phyloP scores from a whole-genome alignment of 1,284 basidiomycete species.

The Sporisorium iseilematis-ciliati region DNA sequence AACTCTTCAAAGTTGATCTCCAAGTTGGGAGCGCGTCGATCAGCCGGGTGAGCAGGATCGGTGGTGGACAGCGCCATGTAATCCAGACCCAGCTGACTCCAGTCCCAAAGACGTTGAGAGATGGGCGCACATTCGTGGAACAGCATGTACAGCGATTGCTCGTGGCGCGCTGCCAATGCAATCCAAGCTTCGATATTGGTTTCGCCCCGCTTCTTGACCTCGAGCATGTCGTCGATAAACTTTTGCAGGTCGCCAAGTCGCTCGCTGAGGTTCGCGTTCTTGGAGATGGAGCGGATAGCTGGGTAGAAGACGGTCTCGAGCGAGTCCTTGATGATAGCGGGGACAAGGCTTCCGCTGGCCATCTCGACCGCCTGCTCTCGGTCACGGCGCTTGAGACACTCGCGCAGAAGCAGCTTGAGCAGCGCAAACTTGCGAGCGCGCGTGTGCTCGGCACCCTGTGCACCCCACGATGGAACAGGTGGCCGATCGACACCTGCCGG shows the following conservation, averaged over 20 bases:
- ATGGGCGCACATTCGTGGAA: slow-evolving; percentile 66
- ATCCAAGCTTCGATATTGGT: slow-evolving; percentile 62
- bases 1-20: slow-evolving; percentile 68
- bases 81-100: slow-evolving; percentile 63
- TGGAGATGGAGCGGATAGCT: slow-evolving; percentile 55
- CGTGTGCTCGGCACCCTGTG: slow-evolving; percentile 43
- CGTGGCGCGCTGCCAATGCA: slow-evolving; percentile 63
- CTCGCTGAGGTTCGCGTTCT: slow-evolving; percentile 55
- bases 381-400: slow-evolving; percentile 64
- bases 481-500: slow-evolving; percentile 43
- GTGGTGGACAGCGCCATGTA: slow-evolving; percentile 67
- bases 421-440: slow-evolving; percentile 66
- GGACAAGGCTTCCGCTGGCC: slow-evolving; percentile 59
- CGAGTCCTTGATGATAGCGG: slow-evolving; percentile 65
- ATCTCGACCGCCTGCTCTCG: slow-evolving; percentile 61
- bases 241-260: slow-evolving; percentile 66
- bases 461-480: slow-evolving; percentile 54
- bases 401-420: slow-evolving; percentile 65
- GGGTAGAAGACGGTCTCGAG: slow-evolving; percentile 64
- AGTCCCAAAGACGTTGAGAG: slow-evolving; percentile 59
- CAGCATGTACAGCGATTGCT: slow-evolving; percentile 64
- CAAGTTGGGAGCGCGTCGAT: slow-evolving; percentile 60
- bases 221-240: slow-evolving; percentile 65
- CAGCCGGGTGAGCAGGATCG: slow-evolving; percentile 63
- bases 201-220: slow-evolving; percentile 54